Evolutionary conservation across 139 green algal genomes (phyloP), one percentile per base, ranked within the genome.

Genomic region (Coelastrella sp.): DNA sequence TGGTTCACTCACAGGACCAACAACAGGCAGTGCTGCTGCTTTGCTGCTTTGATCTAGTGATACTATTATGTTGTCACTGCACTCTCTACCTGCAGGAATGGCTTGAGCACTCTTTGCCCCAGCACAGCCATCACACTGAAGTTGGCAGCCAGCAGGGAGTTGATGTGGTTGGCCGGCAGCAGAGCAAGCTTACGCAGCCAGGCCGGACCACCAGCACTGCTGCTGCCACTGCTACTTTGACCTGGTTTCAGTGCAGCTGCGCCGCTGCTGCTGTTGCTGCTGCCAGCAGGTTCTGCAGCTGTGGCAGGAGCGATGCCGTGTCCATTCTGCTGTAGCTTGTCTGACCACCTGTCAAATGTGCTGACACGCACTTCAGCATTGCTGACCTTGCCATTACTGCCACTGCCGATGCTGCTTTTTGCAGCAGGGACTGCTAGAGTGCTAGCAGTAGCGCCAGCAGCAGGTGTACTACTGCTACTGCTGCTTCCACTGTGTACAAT

Each of bases 111-210:
- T 3, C 92, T 73, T 83, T 94, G 92, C 4, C 95, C 95, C 87
- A 97, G 89, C 73, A 93, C 13, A 11, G 77, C 57, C 94, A 98
- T 96, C 32, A 96, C 96, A 20, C 80, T 73, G 76, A 98, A 97
- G 90, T 96, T 97, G 86, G 60, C 89, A n/a, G 81, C 80, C 83
- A 98, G 92, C 85, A 98, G 89, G 14, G 93, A 83, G 80, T 98
- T 98, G 83, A 97, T 90, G 80, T 97, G 95, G 68, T 83, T 73
- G 59, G 92, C 23, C 10, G 93, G 91, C 57, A 97, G 85, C 47
- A 92, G 76, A 90, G 85, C 19, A 22, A 73, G 73, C n/a, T 23
- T 54, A 14, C 13, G 74, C 56, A 32, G 17, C 61, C 73, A 88
- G 10, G 23, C 58, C 64, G 20, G 14, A 47, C 57, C 54, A 59